Percentiles rank a stretch among this genome's conserved stretches.
Evolutionary conservation across 192 early-diverging fungal genomes (phyloP).

Genomic region (Rhizophagus sp.): DNA sequence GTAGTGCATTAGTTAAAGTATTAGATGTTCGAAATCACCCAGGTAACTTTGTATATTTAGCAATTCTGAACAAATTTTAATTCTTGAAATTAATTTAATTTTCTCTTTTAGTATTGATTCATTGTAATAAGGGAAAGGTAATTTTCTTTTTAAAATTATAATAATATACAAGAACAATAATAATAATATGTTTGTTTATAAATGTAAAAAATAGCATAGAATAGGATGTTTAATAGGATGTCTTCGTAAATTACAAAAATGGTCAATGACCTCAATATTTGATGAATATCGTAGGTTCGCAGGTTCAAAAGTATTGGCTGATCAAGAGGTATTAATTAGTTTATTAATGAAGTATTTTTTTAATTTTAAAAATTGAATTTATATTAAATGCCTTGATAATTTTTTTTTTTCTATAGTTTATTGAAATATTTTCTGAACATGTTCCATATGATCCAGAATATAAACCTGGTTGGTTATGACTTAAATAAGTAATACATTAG

Average conservation of each 20-base stretch:
- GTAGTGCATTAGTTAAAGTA: slow-evolving; percentile 51
- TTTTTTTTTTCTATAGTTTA: slow-evolving; percentile 42
- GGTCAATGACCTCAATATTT: slow-evolving; percentile 97
- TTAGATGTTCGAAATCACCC: slow-evolving; percentile 55
- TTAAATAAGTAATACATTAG: too few relatives aligned
- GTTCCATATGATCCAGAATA: slow-evolving; percentile 48
- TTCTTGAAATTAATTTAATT: not conserved
- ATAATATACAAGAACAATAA: not conserved
- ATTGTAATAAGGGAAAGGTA: slow-evolving; percentile 95
- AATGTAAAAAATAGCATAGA: slow-evolving; percentile 67
- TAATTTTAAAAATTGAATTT: too few relatives aligned
- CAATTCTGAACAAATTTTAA: not conserved
- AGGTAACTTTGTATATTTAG: slow-evolving; percentile 30
- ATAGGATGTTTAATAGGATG: slow-evolving; percentile 94
- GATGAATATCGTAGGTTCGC: slow-evolving; percentile 96
- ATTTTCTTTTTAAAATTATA: not conserved
- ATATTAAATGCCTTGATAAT: too few relatives aligned
- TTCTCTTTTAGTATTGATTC: slow-evolving; percentile 64
- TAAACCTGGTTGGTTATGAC: slow-evolving; percentile 52
- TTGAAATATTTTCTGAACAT: slow-evolving; percentile 53
- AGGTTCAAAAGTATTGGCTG: slow-evolving; percentile 85
- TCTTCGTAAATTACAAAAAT: slow-evolving; percentile 88
- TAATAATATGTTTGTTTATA: not conserved
- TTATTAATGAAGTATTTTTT: not conserved
- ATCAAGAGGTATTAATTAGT: slow-evolving; percentile 78